Conservation (phyloP, 1,284 basidiomycete genomes). For the Schizophyllum amplum region DNA sequence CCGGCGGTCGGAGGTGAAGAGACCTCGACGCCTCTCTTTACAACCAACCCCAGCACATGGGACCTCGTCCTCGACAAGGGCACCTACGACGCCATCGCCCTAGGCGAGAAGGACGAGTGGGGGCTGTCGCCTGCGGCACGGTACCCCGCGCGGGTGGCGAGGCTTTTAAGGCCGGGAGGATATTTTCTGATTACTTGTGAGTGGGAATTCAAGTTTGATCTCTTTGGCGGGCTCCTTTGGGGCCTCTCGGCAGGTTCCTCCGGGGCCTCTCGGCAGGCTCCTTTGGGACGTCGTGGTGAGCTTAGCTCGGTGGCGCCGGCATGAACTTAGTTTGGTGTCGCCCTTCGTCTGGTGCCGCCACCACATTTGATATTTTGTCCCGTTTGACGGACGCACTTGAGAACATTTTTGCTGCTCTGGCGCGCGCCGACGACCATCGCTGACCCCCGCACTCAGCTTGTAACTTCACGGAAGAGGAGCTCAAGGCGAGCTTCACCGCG, state of each 20-base stretch:
- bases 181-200: constrained; percentile 80
- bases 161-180: constrained; percentile 57
- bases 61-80: constrained; percentile 73
- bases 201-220: constrained; percentile 4
- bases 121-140: constrained; percentile 46
- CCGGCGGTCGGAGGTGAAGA: not conserved
- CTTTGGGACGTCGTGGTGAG: no score
- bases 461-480: constrained; percentile 84
- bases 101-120: constrained; percentile 53
- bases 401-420: no score
- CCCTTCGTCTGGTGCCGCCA: no score
- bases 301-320: no score
- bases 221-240: not conserved
- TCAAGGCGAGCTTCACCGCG: constrained; percentile 50
- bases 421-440: no score
- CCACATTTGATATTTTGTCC: no score
- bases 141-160: constrained; percentile 57
- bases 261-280: not conserved
- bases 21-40: no score
- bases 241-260: not conserved
- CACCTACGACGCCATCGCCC: constrained; percentile 83
- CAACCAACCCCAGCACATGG: constrained; percentile 37
- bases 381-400: no score
- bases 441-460: no score
- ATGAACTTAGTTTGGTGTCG: no score